These are phyloP conservation scores for Thelonectria discophora DNA, from an alignment of 2,329 filamentous ascomycete genomes.

Conservation along the genomic window DNA sequence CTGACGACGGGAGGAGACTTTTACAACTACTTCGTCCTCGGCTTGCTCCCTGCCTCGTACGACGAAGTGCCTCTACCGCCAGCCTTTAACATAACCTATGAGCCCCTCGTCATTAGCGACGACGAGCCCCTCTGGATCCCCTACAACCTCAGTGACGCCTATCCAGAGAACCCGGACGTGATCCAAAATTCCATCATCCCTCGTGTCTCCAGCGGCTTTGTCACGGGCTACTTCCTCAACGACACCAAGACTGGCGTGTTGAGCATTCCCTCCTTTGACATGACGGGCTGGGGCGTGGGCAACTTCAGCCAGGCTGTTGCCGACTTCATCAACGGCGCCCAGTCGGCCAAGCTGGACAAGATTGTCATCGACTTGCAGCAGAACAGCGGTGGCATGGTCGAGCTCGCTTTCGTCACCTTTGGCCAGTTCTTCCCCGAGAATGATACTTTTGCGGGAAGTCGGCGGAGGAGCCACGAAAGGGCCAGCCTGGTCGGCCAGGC, in stretches of 20 bases:
- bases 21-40: conserved; percentile 14
- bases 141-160: neutral
- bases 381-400: conserved; percentile 5
- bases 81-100: neutral
- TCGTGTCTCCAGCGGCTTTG: neutral
- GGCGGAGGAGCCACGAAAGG: conserved; percentile 6
- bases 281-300: neutral
- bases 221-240: conserved; percentile 14
- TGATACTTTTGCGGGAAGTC: conserved; percentile 4
- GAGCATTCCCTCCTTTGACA: conserved; percentile 12
- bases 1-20: neutral
- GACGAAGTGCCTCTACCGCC: neutral
- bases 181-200: neutral
- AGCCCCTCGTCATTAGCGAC: too few species aligned
- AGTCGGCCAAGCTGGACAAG: neutral
- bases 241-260: conserved; percentile 10
- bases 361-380: conserved; percentile 14
- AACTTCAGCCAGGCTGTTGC: conserved; percentile 5
- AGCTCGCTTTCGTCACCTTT: conserved; percentile 11
- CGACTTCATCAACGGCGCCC: conserved; percentile 6
- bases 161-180: conserved; percentile 8
- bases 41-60: conserved; percentile 1
- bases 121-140: neutral
- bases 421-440: conserved; percentile 12
- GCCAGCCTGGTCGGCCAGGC: conserved; percentile 1